Conservation (phyloP, 2,329 filamentous ascomycete genomes). For the Colletotrichum brevisporum region DNA sequence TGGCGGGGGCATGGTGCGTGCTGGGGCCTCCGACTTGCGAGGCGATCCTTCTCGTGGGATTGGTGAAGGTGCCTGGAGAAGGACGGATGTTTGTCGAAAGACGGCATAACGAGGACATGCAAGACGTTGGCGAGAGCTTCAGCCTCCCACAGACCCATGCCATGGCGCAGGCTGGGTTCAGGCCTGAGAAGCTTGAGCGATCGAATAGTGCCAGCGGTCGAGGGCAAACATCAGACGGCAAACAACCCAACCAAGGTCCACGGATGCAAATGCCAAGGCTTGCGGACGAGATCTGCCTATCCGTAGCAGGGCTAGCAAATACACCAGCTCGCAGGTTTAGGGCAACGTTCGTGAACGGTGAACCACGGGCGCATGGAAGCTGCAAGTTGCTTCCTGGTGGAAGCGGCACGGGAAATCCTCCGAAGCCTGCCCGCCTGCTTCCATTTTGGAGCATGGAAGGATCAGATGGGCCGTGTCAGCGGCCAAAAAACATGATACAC, state of each 20-base stretch:
- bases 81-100: background rate
- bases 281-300: background rate
- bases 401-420: conserved; percentile 4
- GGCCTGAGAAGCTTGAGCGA: background rate
- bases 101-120: background rate
- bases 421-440: background rate
- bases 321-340: background rate
- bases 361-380: background rate
- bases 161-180: no score
- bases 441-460: background rate
- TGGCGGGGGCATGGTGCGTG: no score
- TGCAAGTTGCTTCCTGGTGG: background rate
- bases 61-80: background rate
- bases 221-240: conserved; percentile 3
- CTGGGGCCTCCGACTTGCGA: background rate
- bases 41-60: background rate
- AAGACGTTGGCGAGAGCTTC: background rate
- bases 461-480: conserved; percentile 10
- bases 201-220: no score
- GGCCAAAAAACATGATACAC: background rate
- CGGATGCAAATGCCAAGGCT: conserved; percentile 10
- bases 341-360: background rate
- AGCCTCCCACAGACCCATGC: no score
- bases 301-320: background rate
- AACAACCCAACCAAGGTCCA: background rate